Evolutionary conservation across 371 early-diverging fungal species (phyloP).

Genomic region (Mucor mucedo): DNA sequence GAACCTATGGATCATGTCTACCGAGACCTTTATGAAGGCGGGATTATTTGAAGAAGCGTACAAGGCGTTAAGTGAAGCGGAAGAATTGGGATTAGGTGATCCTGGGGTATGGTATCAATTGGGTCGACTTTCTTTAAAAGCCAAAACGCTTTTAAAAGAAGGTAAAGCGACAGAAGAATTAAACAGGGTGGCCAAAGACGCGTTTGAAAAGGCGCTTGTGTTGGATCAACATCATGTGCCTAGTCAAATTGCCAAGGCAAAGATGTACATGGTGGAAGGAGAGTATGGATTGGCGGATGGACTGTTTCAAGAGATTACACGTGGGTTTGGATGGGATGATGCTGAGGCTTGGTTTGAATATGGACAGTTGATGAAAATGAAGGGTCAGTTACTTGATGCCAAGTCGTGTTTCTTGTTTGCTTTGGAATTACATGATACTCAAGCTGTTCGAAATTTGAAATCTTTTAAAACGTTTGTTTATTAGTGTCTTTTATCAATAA

Average conservation of each 20-base stretch:
- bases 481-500: too few relatives aligned
- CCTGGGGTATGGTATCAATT: slow-evolving; percentile 61
- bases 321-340: slow-evolving; percentile 36
- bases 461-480: too few relatives aligned
- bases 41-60: slow-evolving; percentile 64
- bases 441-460: slow-evolving; percentile 47
- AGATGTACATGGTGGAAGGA: slow-evolving; percentile 6
- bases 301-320: slow-evolving; percentile 29
- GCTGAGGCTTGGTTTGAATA: slow-evolving; percentile 37
- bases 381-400: slow-evolving; percentile 24
- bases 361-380: slow-evolving; percentile 20
- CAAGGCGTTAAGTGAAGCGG: slow-evolving; percentile 69
- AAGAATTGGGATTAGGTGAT: slow-evolving; percentile 56
- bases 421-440: slow-evolving; percentile 37
- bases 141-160: slow-evolving; percentile 5
- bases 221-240: slow-evolving; percentile 41
- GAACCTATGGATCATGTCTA: slow-evolving; percentile 63
- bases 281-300: slow-evolving; percentile 36
- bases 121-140: slow-evolving; percentile 50
- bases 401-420: slow-evolving; percentile 37
- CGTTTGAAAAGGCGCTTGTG: slow-evolving; percentile 38
- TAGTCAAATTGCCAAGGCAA: slow-evolving; percentile 37
- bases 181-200: slow-evolving; percentile 34
- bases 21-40: slow-evolving; percentile 61
- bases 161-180: not conserved